Conservation (phyloP, 768 basidiomycete species). For the Tylopilus subfusipes region DNA sequence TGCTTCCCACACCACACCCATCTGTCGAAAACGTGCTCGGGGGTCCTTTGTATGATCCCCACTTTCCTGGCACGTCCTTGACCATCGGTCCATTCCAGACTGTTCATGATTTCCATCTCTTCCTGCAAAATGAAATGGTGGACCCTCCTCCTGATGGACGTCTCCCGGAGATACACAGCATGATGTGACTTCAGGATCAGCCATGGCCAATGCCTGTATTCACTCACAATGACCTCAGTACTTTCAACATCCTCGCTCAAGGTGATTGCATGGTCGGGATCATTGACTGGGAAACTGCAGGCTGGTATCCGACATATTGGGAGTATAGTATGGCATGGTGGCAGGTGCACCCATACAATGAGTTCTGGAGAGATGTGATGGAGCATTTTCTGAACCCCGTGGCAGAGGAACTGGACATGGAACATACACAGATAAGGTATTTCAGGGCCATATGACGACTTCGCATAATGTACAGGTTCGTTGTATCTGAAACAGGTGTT, state of each 20-base stretch:
- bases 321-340: neutral
- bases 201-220: neutral
- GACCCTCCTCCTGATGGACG: too few species aligned
- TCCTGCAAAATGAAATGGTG: neutral
- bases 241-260: neutral
- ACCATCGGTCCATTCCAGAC: neutral
- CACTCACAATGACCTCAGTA: neutral
- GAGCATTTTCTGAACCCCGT: neutral
- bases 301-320: neutral
- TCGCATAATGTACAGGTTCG: too few species aligned
- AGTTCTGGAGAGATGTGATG: neutral
- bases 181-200: neutral
- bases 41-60: neutral
- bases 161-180: neutral
- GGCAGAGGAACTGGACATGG: neutral
- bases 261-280: neutral
- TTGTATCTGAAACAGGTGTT: too few species aligned
- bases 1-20: neutral
- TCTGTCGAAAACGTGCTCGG: neutral
- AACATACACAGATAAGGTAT: too few species aligned
- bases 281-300: neutral
- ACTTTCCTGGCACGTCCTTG: neutral
- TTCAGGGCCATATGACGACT: too few species aligned
- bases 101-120: neutral
- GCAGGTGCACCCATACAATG: neutral